These are phyloP conservation scores for Fusarium temperatum DNA, from an alignment of 2,329 filamentous ascomycete genomes.

Conservation along the genomic window DNA sequence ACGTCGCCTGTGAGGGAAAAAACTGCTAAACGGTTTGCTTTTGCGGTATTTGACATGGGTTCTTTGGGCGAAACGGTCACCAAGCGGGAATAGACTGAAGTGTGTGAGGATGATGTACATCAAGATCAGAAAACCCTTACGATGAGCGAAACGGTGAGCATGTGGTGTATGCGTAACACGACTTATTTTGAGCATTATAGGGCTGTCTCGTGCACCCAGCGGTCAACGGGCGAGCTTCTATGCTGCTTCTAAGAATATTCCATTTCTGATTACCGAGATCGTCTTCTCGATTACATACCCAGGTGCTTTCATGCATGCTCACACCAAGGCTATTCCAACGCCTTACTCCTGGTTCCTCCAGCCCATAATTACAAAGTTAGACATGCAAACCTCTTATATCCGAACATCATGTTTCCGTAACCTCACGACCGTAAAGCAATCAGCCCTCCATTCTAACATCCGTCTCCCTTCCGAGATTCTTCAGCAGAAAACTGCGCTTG, in stretches of 20 bases:
- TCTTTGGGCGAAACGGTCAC: constrained; percentile 12
- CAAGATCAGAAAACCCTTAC: not conserved
- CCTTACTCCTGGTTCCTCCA: constrained; percentile 32
- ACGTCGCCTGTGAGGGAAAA: not conserved
- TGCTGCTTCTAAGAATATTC: constrained; percentile 30
- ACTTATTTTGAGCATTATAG: not conserved
- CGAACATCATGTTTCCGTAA: constrained; percentile 31
- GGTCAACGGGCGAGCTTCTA: constrained; percentile 8
- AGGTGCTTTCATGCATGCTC: not conserved
- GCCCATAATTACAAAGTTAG: constrained; percentile 15
- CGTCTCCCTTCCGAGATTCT: constrained; percentile 71
- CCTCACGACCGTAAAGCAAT: constrained; percentile 18
- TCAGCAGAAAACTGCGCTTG: constrained; percentile 90
- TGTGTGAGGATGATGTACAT: constrained; percentile 13
- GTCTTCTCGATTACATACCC: not conserved
- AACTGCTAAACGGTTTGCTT: not conserved
- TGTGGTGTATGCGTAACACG: not conserved
- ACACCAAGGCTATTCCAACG: constrained; percentile 22
- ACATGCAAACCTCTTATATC: constrained; percentile 10
- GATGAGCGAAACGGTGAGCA: not conserved
- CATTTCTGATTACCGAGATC: not conserved
- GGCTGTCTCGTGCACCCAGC: not conserved
- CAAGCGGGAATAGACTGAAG: constrained; percentile 4
- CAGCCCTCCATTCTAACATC: constrained; percentile 68
- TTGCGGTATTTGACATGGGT: constrained; percentile 1